A percentile compares a stretch with the other conserved stretches of the same genome.
Conservation (phyloP, 1,139 yeast species). For the Diutina mesorugosa region DNA sequence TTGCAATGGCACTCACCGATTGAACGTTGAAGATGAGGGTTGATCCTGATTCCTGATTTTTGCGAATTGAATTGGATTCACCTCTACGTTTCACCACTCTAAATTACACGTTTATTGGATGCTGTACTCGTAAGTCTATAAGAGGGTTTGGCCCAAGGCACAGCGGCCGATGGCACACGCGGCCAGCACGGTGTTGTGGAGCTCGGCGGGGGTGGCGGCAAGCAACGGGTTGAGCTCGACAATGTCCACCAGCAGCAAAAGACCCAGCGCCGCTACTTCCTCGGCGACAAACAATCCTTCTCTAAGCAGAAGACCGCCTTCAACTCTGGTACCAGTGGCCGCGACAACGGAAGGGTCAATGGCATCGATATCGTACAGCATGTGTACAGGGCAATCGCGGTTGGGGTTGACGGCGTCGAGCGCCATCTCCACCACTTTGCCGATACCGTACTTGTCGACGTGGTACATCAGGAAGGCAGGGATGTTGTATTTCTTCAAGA, state of each 20-base stretch:
- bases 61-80: too few species aligned
- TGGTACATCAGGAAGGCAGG: constrained; percentile 94
- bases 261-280: constrained; percentile 81
- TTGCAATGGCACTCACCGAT: too few species aligned
- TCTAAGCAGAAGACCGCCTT: constrained; percentile 89
- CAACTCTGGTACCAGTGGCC: constrained; percentile 95
- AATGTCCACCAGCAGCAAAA: constrained; percentile 74
- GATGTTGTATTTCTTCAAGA: constrained; percentile 58
- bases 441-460: constrained; percentile 87
- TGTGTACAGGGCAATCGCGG: constrained; percentile 65
- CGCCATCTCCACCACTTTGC: constrained; percentile 87
- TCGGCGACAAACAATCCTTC: constrained; percentile 91
- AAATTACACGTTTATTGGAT: too few species aligned
- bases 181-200: constrained; percentile 75
- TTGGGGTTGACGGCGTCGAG: constrained; percentile 66
- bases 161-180: constrained; percentile 90
- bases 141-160: constrained; percentile 83
- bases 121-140: constrained; percentile 21
- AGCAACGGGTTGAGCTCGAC: constrained; percentile 90
- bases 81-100: too few species aligned
- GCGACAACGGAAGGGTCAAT: constrained; percentile 91
- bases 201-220: constrained; percentile 68
- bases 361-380: constrained; percentile 94
- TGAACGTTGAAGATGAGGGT: too few species aligned
- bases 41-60: too few species aligned